phyloP scores from a whole-genome alignment of 768 basidiomycete species.

The Baorangia bicolor region DNA sequence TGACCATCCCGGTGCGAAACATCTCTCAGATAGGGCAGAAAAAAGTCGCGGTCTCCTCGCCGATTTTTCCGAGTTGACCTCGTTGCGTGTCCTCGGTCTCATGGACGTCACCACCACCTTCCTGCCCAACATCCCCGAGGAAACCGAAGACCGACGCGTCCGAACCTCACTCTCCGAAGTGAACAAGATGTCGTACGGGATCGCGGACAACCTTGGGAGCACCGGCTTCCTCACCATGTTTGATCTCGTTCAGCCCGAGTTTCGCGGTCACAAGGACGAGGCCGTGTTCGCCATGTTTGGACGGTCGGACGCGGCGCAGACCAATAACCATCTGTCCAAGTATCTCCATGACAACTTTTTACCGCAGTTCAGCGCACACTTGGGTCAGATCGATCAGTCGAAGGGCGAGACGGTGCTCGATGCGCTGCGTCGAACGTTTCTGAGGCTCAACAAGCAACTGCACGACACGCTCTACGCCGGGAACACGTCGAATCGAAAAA shows the following conservation, averaged over 20 bases:
- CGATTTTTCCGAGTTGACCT: conserved; percentile 83
- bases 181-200: conserved; percentile 92
- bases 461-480: conserved; percentile 62
- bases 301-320: conserved; percentile 54
- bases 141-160: conserved; percentile 85
- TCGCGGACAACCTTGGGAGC: conserved; percentile 86
- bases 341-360: conserved; percentile 83
- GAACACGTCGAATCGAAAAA: conserved; percentile 54
- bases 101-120: conserved; percentile 88
- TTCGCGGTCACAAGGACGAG: conserved; percentile 71
- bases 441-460: conserved; percentile 79
- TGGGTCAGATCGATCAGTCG: conserved; percentile 42
- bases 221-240: conserved; percentile 83
- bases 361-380: conserved; percentile 55
- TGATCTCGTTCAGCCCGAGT: conserved; percentile 88
- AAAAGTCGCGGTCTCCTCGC: conserved; percentile 49
- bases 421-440: conserved; percentile 84
- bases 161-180: conserved; percentile 88
- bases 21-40: conserved; percentile 21
- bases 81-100: conserved; percentile 88
- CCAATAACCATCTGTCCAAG: conserved; percentile 72
- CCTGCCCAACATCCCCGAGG: conserved; percentile 69
- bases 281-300: conserved; percentile 98
- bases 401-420: conserved; percentile 58
- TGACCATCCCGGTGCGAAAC: conserved; percentile 41